Percentiles rank a stretch among this genome's conserved stretches.
phyloP scores from a whole-genome alignment of 257 asterid genomes.

The Solanum etuberosum region DNA sequence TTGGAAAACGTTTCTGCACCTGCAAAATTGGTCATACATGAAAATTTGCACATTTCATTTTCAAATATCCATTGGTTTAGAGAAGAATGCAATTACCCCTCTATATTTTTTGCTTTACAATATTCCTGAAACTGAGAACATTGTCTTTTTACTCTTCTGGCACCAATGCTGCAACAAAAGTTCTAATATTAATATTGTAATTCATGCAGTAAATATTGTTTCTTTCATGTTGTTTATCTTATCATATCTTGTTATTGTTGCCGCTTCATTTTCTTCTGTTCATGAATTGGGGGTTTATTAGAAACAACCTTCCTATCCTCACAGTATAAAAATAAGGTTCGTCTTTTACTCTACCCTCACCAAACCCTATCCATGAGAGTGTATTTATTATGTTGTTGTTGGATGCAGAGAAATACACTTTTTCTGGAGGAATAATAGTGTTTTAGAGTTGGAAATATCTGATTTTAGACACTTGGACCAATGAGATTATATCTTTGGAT shows the following conservation, averaged over 20 bases:
- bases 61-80: not conserved
- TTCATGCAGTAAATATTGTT: not conserved
- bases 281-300: no score
- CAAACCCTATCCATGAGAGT: no score
- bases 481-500: not conserved
- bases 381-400: not conserved
- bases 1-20: constrained; percentile 54
- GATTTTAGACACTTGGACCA: not conserved
- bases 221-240: not conserved
- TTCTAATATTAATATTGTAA: not conserved
- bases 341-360: no score
- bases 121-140: constrained; percentile 64
- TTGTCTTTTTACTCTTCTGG: constrained; percentile 50
- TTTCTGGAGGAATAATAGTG: not conserved
- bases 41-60: not conserved
- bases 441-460: not conserved
- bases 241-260: not conserved
- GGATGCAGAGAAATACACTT: not conserved
- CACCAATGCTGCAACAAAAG: constrained; percentile 60
- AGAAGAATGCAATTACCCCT: constrained; percentile 32
- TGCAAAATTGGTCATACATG: constrained; percentile 4
- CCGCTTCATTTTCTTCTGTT: not conserved
- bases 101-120: constrained; percentile 42
- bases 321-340: not conserved
- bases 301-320: not conserved